phyloP scores from a whole-genome alignment of 176 grass and related monocot species.

The Carex littledalei region DNA sequence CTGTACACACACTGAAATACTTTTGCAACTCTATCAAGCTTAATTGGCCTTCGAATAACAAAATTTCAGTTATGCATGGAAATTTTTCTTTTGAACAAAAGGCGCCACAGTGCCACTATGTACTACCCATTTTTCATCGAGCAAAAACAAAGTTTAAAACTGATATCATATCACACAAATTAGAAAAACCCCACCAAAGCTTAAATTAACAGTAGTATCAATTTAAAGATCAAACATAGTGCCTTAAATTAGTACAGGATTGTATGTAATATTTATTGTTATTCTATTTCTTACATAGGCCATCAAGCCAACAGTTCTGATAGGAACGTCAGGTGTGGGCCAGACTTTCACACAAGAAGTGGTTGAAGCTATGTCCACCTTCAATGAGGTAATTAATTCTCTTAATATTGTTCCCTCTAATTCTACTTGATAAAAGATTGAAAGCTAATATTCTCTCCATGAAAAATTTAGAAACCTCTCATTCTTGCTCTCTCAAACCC shows the following conservation, averaged over 20 bases:
- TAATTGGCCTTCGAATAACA: not conserved
- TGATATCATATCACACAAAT: no score
- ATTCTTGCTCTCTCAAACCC: conserved; percentile 92
- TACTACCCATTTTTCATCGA: not conserved
- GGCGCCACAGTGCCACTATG: not conserved
- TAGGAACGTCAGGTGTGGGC: conserved; percentile 92
- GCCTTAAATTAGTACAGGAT: not conserved
- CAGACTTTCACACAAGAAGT: conserved; percentile 94
- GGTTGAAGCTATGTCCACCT: conserved; percentile 69
- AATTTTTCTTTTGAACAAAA: not conserved
- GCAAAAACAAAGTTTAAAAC: not conserved
- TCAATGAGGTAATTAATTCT: conserved; percentile 57
- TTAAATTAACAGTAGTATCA: not conserved
- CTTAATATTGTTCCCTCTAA: not conserved
- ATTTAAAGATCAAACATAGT: not conserved
- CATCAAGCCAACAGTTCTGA: conserved; percentile 84
- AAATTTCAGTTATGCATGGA: not conserved
- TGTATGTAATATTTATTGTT: not conserved
- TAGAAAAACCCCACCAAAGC: not conserved
- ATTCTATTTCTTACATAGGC: conserved; percentile 29
- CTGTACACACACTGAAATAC: not conserved
- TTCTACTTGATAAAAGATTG: conserved; percentile 16
- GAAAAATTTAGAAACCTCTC: conserved; percentile 47
- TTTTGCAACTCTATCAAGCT: not conserved
- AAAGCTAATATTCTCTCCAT: conserved; percentile 3